phyloP scores from a whole-genome alignment of 1,284 basidiomycete species.

The Exobasidium rhododendri region DNA sequence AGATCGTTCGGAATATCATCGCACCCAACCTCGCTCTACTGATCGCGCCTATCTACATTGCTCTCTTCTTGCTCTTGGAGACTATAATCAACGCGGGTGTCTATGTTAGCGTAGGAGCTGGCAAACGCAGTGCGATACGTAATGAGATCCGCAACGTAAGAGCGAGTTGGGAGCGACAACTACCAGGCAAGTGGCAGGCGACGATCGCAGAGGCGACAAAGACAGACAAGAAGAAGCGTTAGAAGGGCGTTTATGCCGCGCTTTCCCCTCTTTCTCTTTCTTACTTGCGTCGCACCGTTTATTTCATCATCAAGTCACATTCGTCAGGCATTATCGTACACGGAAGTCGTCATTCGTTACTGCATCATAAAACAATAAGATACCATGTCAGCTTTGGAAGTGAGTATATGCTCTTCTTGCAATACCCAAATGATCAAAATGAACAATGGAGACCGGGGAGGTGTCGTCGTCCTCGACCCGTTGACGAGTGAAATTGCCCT shows the following conservation, averaged over 20 bases:
- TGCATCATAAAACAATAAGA: too few relatives aligned
- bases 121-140: neutral
- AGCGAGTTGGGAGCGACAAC: slow-evolving; percentile 4
- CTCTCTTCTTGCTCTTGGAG: neutral
- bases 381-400: neutral
- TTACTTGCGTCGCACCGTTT: too few relatives aligned
- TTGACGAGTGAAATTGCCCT: slow-evolving; percentile 25
- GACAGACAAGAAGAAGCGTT: too few relatives aligned
- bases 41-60: neutral
- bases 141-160: slow-evolving; percentile 5
- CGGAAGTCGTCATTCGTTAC: too few relatives aligned
- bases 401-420: slow-evolving; percentile 20
- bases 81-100: neutral
- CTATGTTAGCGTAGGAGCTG: neutral
- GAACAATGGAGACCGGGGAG: slow-evolving; percentile 31
- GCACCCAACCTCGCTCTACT: neutral
- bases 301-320: too few relatives aligned
- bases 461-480: neutral
- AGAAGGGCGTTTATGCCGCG: too few relatives aligned
- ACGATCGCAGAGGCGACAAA: too few relatives aligned
- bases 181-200: neutral
- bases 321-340: too few relatives aligned
- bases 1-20: slow-evolving; percentile 3
- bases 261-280: too few relatives aligned
- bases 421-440: slow-evolving; percentile 32